Conservation (phyloP, 2,329 filamentous ascomycete species). For the Fusarium avenaceum region DNA sequence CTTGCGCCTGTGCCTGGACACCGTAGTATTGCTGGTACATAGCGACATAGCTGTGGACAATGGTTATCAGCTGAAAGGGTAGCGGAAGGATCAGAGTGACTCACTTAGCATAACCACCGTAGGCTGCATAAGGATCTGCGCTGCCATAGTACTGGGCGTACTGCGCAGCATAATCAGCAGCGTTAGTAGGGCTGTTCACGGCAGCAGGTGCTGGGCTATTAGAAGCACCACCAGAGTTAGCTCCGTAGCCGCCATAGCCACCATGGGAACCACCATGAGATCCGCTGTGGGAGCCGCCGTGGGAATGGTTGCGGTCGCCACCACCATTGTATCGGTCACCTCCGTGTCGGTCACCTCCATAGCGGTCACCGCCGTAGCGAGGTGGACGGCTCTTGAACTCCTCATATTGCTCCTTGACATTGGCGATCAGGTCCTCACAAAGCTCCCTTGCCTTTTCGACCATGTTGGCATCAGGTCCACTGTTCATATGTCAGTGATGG, state of each 20-base stretch:
- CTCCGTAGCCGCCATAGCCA: constrained; percentile 47
- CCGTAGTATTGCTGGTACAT: constrained; percentile 81
- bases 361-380: constrained; percentile 62
- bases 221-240: constrained; percentile 49
- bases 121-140: constrained; percentile 88
- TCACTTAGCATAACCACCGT: constrained; percentile 87
- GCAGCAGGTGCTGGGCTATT: constrained; percentile 56
- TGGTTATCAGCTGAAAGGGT: constrained; percentile 42
- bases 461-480: constrained; percentile 87
- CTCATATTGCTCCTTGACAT: constrained; percentile 91
- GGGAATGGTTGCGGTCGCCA: constrained; percentile 55
- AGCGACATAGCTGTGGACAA: constrained; percentile 67
- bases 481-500: constrained; percentile 58
- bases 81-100: constrained; percentile 39
- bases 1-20: constrained; percentile 61
- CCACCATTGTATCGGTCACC: constrained; percentile 53
- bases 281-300: constrained; percentile 46
- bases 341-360: constrained; percentile 61
- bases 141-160: constrained; percentile 86
- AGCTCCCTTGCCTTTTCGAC: constrained; percentile 89
- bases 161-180: constrained; percentile 79
- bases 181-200: constrained; percentile 48
- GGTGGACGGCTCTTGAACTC: constrained; percentile 87
- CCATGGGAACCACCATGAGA: constrained; percentile 48
- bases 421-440: constrained; percentile 87